These are phyloP conservation scores for Diplosphaera chodatii DNA, from an alignment of 139 green algal species.

Conservation along the genomic window DNA sequence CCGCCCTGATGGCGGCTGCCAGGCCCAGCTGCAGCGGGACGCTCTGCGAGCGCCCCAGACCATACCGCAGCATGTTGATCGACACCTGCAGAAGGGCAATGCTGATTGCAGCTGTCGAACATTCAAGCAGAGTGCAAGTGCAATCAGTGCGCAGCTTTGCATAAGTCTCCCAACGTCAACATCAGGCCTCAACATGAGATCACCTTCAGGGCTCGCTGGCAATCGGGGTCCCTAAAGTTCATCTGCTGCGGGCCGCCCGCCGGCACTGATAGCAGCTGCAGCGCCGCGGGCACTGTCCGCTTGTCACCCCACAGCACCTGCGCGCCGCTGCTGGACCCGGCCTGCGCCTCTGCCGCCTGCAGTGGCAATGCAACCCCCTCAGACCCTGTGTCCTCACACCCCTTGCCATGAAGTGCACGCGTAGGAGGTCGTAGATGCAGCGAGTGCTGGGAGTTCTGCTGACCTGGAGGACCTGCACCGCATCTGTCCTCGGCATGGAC, in stretches of 20 bases:
- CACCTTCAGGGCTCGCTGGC: not conserved
- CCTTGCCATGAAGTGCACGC: too few relatives aligned
- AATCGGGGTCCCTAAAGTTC: not conserved
- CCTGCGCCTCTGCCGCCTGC: conserved; percentile 9
- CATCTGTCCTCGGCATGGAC: not conserved
- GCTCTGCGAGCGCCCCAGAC: not conserved
- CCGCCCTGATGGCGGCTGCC: not conserved
- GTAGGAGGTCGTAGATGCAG: too few relatives aligned
- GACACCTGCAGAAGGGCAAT: not conserved
- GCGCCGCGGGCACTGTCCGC: not conserved
- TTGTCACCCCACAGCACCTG: conserved; percentile 7
- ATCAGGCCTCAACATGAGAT: too few relatives aligned
- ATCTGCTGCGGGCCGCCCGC: not conserved
- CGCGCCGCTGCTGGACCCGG: conserved; percentile 4
- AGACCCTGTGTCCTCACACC: too few relatives aligned
- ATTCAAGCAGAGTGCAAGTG: too few relatives aligned
- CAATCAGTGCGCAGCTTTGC: too few relatives aligned
- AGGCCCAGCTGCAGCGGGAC: not conserved
- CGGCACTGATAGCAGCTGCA: conserved; percentile 7
- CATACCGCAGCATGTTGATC: not conserved
- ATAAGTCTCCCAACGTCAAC: too few relatives aligned
- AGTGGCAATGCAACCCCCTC: too few relatives aligned
- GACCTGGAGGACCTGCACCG: not conserved
- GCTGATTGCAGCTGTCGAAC: too few relatives aligned
- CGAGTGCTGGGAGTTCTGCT: too few relatives aligned